Conservation (phyloP, 345 rosid genomes). For the Populus pruinosa region DNA sequence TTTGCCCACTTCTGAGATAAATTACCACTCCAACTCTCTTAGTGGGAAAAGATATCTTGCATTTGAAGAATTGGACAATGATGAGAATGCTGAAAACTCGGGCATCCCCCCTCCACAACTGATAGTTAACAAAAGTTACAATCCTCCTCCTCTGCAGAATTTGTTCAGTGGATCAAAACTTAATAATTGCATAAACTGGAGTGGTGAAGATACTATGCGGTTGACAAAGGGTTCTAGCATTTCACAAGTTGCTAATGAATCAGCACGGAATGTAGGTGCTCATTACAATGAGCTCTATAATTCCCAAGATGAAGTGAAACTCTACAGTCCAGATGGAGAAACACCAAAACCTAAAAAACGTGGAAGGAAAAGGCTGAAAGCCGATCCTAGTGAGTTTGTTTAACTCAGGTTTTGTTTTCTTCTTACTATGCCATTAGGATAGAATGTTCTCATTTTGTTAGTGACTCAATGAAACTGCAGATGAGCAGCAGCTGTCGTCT, state of each 20-base stretch:
- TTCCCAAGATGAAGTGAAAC: constrained; percentile 26
- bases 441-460: constrained; percentile 17
- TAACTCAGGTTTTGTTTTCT: background rate
- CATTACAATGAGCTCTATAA: constrained; percentile 15
- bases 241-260: constrained; percentile 18
- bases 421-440: background rate
- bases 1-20: constrained; percentile 63
- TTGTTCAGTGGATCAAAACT: constrained; percentile 45
- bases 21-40: constrained; percentile 46
- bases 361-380: constrained; percentile 64
- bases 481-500: constrained; percentile 37
- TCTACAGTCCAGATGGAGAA: constrained; percentile 37
- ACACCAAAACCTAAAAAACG: constrained; percentile 46
- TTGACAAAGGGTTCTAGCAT: constrained; percentile 27
- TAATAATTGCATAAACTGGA: constrained; percentile 28
- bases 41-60: constrained; percentile 51
- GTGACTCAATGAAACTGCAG: constrained; percentile 27
- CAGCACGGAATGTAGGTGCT: constrained; percentile 19
- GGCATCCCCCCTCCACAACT: constrained; percentile 25
- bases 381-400: constrained; percentile 60
- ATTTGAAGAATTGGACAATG: constrained; percentile 74
- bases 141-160: constrained; percentile 51
- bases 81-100: constrained; percentile 41
- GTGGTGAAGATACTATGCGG: constrained; percentile 32
- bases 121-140: constrained; percentile 34